A percentile compares a stretch with the other conserved stretches of the same genome.
phyloP scores from a whole-genome alignment of 2,329 filamentous ascomycete genomes.

The Xylariaceae sp. region DNA sequence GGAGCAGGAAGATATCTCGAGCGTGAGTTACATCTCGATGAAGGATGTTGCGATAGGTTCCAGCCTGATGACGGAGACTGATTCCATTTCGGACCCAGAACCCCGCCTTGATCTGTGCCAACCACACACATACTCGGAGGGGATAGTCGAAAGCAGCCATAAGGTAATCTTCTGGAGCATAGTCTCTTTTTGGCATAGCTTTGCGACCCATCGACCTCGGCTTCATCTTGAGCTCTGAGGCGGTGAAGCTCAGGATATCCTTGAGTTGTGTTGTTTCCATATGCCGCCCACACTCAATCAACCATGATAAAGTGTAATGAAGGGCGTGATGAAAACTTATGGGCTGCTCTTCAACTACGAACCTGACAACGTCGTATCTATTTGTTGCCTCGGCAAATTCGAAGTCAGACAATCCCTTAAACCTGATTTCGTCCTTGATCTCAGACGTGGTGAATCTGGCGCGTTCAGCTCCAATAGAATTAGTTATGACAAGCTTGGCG shows the following conservation, averaged over 20 bases:
- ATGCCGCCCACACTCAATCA: conserved; percentile 81
- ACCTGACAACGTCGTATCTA: conserved; percentile 71
- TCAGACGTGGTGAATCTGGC: conserved; percentile 81
- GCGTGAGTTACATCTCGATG: conserved; percentile 92
- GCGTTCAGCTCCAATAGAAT: conserved; percentile 85
- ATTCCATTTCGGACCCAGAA: conserved; percentile 99
- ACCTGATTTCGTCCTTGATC: conserved; percentile 79
- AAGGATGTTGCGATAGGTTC: conserved; percentile 83
- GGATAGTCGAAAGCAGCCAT: conserved; percentile 91
- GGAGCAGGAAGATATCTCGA: conserved; percentile 88
- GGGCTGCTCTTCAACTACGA: conserved; percentile 80
- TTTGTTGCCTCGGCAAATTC: conserved; percentile 65
- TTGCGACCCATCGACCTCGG: conserved; percentile 59
- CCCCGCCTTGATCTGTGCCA: conserved; percentile 95
- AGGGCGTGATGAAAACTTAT: conserved; percentile 98
- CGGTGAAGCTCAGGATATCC: conserved; percentile 66
- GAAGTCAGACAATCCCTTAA: conserved; percentile 73
- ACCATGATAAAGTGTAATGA: conserved; percentile 94
- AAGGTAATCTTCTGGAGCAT: conserved; percentile 70
- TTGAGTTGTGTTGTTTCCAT: conserved; percentile 65
- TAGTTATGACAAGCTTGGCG: conserved; percentile 79
- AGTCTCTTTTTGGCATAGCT: conserved; percentile 51
- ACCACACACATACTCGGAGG: conserved; percentile 88
- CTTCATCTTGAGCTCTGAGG: conserved; percentile 63
- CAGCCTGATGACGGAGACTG: conserved; percentile 90